Evolutionary conservation across 306 rosid genomes (phyloP).

Genomic region (Cicer cuneatum): DNA sequence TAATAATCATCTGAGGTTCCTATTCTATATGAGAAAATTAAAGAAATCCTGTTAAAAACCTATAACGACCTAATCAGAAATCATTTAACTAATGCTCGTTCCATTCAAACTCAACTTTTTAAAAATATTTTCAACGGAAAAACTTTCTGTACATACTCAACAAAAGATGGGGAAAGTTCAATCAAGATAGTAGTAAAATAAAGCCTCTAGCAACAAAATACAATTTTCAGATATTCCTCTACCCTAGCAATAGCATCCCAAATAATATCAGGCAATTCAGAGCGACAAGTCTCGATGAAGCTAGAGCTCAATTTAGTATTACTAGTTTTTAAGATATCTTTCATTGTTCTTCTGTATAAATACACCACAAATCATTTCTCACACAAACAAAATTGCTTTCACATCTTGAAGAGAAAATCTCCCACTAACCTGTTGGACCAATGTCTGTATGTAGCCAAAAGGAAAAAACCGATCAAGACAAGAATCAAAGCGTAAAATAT

Average conservation of each 20-base stretch:
- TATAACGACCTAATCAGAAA: slow-evolving; percentile 23
- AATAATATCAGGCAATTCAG: slow-evolving; percentile 15
- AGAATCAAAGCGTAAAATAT: slow-evolving; percentile 57
- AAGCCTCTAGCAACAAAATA: slow-evolving; percentile 27
- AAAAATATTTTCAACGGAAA: slow-evolving; percentile 15
- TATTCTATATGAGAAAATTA: slow-evolving; percentile 25
- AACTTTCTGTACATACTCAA: not conserved
- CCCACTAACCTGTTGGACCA: slow-evolving; percentile 69
- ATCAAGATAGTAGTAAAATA: slow-evolving; percentile 1
- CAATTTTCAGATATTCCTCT: slow-evolving; percentile 31
- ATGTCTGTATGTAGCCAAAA: slow-evolving; percentile 55
- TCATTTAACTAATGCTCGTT: slow-evolving; percentile 3
- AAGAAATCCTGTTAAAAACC: slow-evolving; percentile 19
- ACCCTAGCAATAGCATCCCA: slow-evolving; percentile 27
- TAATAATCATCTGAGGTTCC: slow-evolving; percentile 32
- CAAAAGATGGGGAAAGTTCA: not conserved
- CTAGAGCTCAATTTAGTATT: slow-evolving; percentile 20
- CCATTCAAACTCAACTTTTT: not conserved
- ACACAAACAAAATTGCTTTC: slow-evolving; percentile 6
- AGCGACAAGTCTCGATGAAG: slow-evolving; percentile 9
- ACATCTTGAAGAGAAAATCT: slow-evolving; percentile 14
- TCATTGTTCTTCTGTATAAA: not conserved
- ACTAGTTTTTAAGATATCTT: slow-evolving; percentile 8
- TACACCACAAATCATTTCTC: not conserved
- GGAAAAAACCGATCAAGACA: slow-evolving; percentile 55